These are phyloP conservation scores for Lentinula sp. DNA, from an alignment of 768 basidiomycete species.

Conservation along the genomic window DNA sequence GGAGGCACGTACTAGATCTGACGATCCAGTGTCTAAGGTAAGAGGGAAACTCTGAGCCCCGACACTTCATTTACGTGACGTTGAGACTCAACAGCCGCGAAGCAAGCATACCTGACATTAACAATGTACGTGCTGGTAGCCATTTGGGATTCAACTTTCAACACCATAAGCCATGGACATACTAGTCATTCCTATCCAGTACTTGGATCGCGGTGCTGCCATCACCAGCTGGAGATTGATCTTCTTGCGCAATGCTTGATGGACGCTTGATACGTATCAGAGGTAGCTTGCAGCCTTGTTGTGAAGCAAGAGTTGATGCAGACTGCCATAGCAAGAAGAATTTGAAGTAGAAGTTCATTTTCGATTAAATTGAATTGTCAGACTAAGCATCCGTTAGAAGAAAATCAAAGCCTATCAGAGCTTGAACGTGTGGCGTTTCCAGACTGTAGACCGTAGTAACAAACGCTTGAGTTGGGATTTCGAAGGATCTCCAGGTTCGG, in stretches of 20 bases:
- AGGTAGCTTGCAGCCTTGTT: background rate
- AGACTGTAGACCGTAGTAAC: no score
- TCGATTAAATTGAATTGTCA: background rate
- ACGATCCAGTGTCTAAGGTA: conserved; percentile 52
- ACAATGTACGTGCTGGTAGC: conserved; percentile 7
- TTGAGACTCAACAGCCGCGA: background rate
- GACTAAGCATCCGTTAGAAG: background rate
- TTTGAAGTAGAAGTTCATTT: background rate
- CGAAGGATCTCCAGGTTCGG: no score
- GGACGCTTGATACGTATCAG: background rate
- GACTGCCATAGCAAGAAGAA: background rate
- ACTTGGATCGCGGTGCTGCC: background rate
- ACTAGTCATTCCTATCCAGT: background rate
- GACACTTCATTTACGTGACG: conserved; percentile 20
- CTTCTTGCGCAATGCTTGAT: background rate
- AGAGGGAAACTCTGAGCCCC: conserved; percentile 37
- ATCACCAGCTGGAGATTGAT: background rate
- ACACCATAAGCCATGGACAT: background rate
- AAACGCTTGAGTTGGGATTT: no score
- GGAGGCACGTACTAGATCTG: conserved; percentile 38
- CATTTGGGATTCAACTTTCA: background rate
- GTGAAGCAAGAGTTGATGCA: background rate
- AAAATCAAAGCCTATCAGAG: no score
- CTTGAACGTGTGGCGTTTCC: no score
- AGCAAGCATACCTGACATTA: conserved; percentile 5